Evolutionary conservation across 148 eudicot species (phyloP).

Genomic region (Silene uniflora): DNA sequence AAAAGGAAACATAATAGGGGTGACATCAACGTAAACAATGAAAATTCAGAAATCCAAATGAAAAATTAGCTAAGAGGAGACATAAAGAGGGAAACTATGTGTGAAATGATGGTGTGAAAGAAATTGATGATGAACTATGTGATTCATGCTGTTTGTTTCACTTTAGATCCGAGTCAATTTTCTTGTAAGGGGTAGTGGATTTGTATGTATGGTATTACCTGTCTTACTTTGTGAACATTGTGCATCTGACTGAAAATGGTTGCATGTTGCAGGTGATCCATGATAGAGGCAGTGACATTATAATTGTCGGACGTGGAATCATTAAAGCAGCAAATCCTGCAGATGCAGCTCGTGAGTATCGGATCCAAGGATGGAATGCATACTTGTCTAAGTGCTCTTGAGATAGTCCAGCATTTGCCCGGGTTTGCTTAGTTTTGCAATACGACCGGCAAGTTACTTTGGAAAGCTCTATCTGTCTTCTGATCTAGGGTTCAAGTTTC

Average conservation of each 20-base stretch:
- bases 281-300: slow-evolving; percentile 90
- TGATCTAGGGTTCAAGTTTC: background rate
- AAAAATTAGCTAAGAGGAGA: background rate
- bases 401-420: slow-evolving; percentile 19
- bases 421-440: slow-evolving; percentile 6
- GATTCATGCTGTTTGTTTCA: background rate
- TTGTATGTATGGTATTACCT: too few species aligned
- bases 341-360: slow-evolving; percentile 75
- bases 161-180: background rate
- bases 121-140: background rate
- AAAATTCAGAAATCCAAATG: background rate
- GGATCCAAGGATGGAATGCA: slow-evolving; percentile 93
- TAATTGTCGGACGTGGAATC: slow-evolving; percentile 92
- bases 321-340: slow-evolving; percentile 78
- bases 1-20: too few species aligned
- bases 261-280: slow-evolving; percentile 54
- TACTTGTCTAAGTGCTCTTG: slow-evolving; percentile 52
- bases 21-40: background rate
- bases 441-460: background rate
- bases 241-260: background rate
- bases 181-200: too few species aligned
- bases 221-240: too few species aligned
- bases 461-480: background rate
- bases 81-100: background rate
- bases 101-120: background rate